Conservation (phyloP, 164 flowering plant species). For the Magnolia changhungtana region DNA sequence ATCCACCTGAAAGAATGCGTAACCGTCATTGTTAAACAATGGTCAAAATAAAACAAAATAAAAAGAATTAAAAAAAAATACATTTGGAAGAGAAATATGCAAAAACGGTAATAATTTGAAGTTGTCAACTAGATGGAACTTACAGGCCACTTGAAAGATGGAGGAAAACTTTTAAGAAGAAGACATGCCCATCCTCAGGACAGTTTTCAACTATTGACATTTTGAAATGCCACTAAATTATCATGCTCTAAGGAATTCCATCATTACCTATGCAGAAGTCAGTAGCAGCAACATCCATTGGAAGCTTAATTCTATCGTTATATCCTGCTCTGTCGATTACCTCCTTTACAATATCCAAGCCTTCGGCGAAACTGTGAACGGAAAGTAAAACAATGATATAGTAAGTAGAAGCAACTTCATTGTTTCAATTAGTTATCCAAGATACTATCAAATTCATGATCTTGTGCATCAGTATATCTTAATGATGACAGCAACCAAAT, state of each 20-base stretch:
- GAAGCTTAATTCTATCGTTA: constrained; percentile 74
- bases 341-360: constrained; percentile 81
- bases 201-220: constrained; percentile 4
- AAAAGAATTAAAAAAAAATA: neutral
- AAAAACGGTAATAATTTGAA: neutral
- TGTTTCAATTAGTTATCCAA: too few species aligned
- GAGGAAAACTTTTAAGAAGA: neutral
- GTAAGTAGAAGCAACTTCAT: neutral
- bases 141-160: neutral
- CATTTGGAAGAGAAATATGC: neutral
- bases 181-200: neutral
- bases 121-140: neutral
- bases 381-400: neutral
- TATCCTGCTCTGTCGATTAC: constrained; percentile 87
- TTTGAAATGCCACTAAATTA: constrained; percentile 1
- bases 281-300: constrained; percentile 83
- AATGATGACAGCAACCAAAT: neutral
- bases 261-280: constrained; percentile 83
- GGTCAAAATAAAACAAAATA: neutral
- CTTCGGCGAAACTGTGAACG: constrained; percentile 69
- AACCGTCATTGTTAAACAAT: neutral
- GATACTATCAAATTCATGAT: neutral
- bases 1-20: too few species aligned
- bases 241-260: constrained; percentile 3
- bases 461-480: neutral